Base-by-base conservation (phyloP, 257 asterid genomes). In the Ajuga chamaepitys region DNA sequence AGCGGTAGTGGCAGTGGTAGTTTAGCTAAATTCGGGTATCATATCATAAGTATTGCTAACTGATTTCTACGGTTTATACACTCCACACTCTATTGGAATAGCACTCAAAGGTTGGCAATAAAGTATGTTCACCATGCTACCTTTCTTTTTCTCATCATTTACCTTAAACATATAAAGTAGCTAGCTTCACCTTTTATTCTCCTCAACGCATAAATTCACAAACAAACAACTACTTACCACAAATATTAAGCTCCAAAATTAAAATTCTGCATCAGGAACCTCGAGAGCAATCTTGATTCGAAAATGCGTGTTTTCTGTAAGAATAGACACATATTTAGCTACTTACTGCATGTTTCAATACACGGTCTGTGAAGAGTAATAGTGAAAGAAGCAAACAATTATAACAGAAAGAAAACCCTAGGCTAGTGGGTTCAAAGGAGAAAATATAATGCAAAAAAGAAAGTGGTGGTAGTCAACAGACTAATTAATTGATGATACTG, bases 391-490 rank as follows among this genome's bases (percentile, higher is more conserved):
- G 42, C 21, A 48, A 62, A 46, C 64, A 32, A 48, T 51, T 21
- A 51, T 51, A 64, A 53, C 21, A 58, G 54, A 58, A 57, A 40
- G 38, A 68, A 38, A 58, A 64, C 60, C 67, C 76, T 76, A 73
- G 75, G 70, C 59, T 55, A 58, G 47, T 55, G 53, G n/a, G n/a
- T n/a, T n/a, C n/a, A n/a, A n/a, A n/a, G n/a, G n/a, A n/a, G n/a
- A n/a, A n/a, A n/a, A n/a, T n/a, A 30, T 30, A 1, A 30, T 30
- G 5, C 4, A 4, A 3, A 72, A 34, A 38, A 18, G 41, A 55
- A 30, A 65, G 72, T 77, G 83, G 44, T 65, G 28, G 7, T 79
- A 77, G 85, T 79, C 85, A 79, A 72, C 80, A 41, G 66, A 34
- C n/a, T 37, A 55, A 69, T 83, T 24, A 76, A 75, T 77, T 72